phyloP scores from a whole-genome alignment of 331 rosid species.

The Quercus phellos region DNA sequence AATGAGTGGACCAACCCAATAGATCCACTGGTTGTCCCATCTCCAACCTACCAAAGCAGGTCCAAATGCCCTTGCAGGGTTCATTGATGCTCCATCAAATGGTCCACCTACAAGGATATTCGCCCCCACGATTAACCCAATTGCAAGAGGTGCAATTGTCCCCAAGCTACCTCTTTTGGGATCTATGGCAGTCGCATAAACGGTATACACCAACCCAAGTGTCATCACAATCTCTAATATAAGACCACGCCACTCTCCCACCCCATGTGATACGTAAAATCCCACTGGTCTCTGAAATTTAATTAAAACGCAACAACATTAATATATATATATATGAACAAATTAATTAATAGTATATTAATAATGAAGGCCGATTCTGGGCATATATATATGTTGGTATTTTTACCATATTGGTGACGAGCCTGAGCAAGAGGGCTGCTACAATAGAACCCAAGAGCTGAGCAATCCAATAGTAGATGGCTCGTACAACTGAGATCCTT shows the following conservation, averaged over 20 bases:
- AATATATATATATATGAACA: too few species aligned
- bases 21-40: conserved; percentile 87
- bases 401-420: conserved; percentile 73
- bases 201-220: conserved; percentile 68
- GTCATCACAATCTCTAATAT: conserved; percentile 70
- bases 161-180: conserved; percentile 76
- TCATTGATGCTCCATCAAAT: conserved; percentile 92
- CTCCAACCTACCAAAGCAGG: conserved; percentile 90
- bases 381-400: too few species aligned
- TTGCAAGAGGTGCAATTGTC: conserved; percentile 68
- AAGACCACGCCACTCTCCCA: conserved; percentile 52
- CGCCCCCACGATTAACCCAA: conserved; percentile 79
- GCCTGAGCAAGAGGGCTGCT: conserved; percentile 78
- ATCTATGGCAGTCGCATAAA: conserved; percentile 82
- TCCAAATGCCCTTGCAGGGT: conserved; percentile 92
- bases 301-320: neutral
- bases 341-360: neutral
- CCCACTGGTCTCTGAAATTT: conserved; percentile 61
- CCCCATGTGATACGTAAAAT: conserved; percentile 44
- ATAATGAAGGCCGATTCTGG: neutral
- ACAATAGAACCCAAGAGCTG: conserved; percentile 75
- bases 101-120: conserved; percentile 84
- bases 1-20: conserved; percentile 85
- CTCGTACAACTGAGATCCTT: conserved; percentile 67
- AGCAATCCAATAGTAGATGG: conserved; percentile 80